These are phyloP conservation scores for Mycena amicta DNA, from an alignment of 768 basidiomycete species.

Conservation along the genomic window DNA sequence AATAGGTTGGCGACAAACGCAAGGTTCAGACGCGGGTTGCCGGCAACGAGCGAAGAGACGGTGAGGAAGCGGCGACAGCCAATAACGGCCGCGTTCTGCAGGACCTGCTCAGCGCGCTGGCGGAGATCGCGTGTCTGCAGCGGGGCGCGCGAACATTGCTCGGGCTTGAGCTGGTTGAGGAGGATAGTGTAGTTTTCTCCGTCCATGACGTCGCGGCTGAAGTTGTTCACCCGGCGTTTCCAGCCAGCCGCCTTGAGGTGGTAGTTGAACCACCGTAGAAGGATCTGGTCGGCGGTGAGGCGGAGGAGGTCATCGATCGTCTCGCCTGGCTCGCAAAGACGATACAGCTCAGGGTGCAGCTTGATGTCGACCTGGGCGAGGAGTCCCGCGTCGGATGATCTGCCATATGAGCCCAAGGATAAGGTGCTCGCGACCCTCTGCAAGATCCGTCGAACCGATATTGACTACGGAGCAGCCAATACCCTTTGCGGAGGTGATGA, in stretches of 20 bases:
- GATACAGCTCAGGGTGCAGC: conserved; percentile 94
- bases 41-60: conserved; percentile 84
- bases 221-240: conserved; percentile 91
- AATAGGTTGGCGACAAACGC: conserved; percentile 98
- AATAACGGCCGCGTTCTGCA: conserved; percentile 92
- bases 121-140: conserved; percentile 83
- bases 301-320: conserved; percentile 94
- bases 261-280: conserved; percentile 99
- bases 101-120: conserved; percentile 88
- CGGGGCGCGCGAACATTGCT: conserved; percentile 88
- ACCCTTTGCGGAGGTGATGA: conserved; percentile 96
- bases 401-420: conserved; percentile 99
- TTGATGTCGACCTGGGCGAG: conserved; percentile 97
- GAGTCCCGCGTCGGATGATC: conserved; percentile 90
- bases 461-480: conserved; percentile 99
- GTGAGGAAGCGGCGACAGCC: conserved; percentile 97
- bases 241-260: conserved; percentile 95
- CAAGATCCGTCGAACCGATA: conserved; percentile 90
- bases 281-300: conserved; percentile 94
- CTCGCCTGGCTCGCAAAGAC: conserved; percentile 95
- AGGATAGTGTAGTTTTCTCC: conserved; percentile 98
- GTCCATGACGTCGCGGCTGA: conserved; percentile 95
- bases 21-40: conserved; percentile 96
- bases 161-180: conserved; percentile 93
- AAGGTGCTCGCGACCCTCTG: conserved; percentile 93